A percentile compares a stretch with the other conserved stretches of the same genome.
Conservation (phyloP, 1,284 basidiomycete genomes). For the Vanrija pseudolonga region DNA sequence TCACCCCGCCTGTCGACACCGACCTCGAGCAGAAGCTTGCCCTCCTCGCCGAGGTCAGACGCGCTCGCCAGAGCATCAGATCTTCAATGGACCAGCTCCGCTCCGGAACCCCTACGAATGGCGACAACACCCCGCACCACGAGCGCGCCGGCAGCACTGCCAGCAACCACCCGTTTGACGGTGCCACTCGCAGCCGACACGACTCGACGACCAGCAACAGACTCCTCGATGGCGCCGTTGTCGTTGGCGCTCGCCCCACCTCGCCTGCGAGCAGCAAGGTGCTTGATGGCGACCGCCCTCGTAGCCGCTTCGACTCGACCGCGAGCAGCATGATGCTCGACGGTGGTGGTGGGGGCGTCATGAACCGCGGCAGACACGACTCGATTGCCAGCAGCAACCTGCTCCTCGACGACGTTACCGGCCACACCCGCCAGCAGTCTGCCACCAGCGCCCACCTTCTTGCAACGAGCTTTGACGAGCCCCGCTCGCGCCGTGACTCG, state of each 20-base stretch:
- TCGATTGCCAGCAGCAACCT: conserved; percentile 2
- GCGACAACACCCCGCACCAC: too few species aligned
- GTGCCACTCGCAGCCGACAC: not conserved
- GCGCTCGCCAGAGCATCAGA: conserved; percentile 35
- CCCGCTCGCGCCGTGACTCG: not conserved
- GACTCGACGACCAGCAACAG: conserved; percentile 4
- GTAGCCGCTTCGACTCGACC: conserved; percentile 8
- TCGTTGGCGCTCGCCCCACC: too few species aligned
- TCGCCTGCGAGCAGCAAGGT: not conserved
- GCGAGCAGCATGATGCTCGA: conserved; percentile 6
- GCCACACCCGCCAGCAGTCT: not conserved
- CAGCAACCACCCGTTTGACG: too few species aligned
- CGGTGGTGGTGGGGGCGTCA: not conserved
- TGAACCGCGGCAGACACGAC: not conserved
- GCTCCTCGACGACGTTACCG: not conserved
- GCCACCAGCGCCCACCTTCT: not conserved
- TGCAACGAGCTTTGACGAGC: not conserved
- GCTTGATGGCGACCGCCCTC: not conserved
- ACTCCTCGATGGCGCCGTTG: not conserved
- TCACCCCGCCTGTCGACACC: conserved; percentile 13
- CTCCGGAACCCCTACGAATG: not conserved
- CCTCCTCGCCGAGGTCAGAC: conserved; percentile 43
- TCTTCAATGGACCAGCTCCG: conserved; percentile 39
- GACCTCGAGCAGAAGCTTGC: conserved; percentile 38
- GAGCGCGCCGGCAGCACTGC: too few species aligned